Evolutionary conservation across 2,329 filamentous ascomycete species (phyloP).

Genomic region (Lasiodiplodia citricola): DNA sequence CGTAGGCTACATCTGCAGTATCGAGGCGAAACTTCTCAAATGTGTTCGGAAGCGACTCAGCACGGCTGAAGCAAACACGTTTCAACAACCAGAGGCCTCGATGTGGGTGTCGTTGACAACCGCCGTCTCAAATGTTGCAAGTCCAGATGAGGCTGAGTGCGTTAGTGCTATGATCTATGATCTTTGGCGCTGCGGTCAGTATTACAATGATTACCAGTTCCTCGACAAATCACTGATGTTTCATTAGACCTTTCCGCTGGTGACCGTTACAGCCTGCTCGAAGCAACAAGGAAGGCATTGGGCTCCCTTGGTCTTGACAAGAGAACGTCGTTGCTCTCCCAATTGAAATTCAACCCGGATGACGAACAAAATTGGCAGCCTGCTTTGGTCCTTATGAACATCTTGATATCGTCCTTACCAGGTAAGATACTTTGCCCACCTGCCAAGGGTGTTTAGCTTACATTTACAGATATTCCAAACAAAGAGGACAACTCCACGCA

Average conservation of each 20-base stretch:
- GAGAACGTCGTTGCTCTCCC: slow-evolving; percentile 18
- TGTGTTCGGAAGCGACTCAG: not conserved
- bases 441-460: not conserved
- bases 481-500: slow-evolving; percentile 17
- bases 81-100: slow-evolving; percentile 12
- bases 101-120: slow-evolving; percentile 21
- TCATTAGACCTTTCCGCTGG: slow-evolving; percentile 16
- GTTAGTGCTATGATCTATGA: slow-evolving; percentile 21
- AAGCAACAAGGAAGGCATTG: slow-evolving; percentile 10
- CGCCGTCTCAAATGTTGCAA: slow-evolving; percentile 20
- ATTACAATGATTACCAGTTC: not conserved
- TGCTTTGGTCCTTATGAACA: slow-evolving; percentile 15
- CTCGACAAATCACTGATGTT: not conserved
- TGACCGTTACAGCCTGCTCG: slow-evolving; percentile 23
- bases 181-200: slow-evolving; percentile 22
- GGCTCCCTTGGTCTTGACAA: slow-evolving; percentile 12
- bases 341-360: slow-evolving; percentile 8
- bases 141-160: slow-evolving; percentile 13
- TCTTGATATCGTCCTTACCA: slow-evolving; percentile 21
- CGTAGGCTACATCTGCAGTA: slow-evolving; percentile 18
- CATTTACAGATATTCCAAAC: slow-evolving; percentile 12
- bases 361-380: slow-evolving; percentile 15
- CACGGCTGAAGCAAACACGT: not conserved
- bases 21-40: slow-evolving; percentile 25
- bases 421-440: not conserved